Evolutionary conservation across 1,284 basidiomycete species (phyloP), one percentile per base, ranked within the genome.

Genomic region (Ganoderma leucocontextum): DNA sequence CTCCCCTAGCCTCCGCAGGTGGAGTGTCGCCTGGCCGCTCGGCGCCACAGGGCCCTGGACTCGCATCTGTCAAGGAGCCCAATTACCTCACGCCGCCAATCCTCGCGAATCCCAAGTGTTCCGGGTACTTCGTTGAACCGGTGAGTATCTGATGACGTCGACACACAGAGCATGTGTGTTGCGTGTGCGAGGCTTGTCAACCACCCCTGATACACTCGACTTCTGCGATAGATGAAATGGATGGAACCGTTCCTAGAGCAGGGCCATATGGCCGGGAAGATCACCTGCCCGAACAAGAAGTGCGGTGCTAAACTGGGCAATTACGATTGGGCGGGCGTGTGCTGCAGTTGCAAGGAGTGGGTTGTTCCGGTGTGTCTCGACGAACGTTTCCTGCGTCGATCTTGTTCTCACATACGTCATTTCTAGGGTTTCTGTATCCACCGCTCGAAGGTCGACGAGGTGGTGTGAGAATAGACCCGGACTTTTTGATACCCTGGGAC

Each of bases 81-180:
- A 68, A 41, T 17, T 67, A 71, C 61, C 63, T 70, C 12, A 67
- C 74, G 36, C 85, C 89, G 3, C 92, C 93, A 5, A 93, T 94
- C 65, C 80, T 95, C 58, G 82, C 83, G 60, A 93, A 92, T 78
- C 82, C 89, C 4, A 91, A 91, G 75, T 99, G 96, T 80, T 97
- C 95, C 2, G 95, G 95, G 8, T 99, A 99, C 81, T 99, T 98
- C 79, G 90, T 98, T 61, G 97, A 99, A 79, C 96, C 97, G 49
- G 93, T 96, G 75, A 74, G 91, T 84, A 35, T 39, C 25, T 64
- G 22, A 67, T 42, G 55, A 53, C 63, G 38, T 63, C n/a, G 6
- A 41, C 39, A 22, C n/a, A 52, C 6, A 9, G 49, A 22, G 19
- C 12, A 8, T 52, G 6, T 22, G 35, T 2, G 10, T 35, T 12